Evolutionary conservation across 768 basidiomycete species (phyloP), one percentile per base, ranked within the genome.

Genomic region (Coprinopsis marcescibilis): DNA sequence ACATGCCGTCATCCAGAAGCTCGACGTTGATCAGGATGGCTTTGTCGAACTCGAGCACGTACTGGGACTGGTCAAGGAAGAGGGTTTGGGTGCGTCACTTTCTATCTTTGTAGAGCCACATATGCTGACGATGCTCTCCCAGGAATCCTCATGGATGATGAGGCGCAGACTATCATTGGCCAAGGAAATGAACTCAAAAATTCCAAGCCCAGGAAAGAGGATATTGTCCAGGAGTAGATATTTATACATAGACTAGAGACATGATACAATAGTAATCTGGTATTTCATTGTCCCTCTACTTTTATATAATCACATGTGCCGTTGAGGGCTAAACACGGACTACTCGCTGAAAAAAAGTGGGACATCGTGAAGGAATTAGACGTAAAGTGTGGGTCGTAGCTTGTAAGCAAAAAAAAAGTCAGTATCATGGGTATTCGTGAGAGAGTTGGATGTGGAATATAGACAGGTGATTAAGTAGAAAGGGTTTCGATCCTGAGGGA

Each of bases 41-140:
- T 95, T 82, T 59, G 93, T 97, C 20, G 90, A 94, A 61, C 75
- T 98, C 37, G 90, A 95, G 64, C 94, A 99, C 59, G 93, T 99
- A 27, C 65, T 95, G 48, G 89, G 86, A 11, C 68, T 95, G 52
- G 87, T 94, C 19, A 77, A 81, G 56, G 89, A 96, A 66, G 89
- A 92, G 54, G 90, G 90, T 12, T 66, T 94, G 19, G 86, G 86
- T 85, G 56, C 39, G 77, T 56, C 3, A 32, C 33, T 52, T 29
- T 35, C 3, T 43, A 24, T 15, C 32, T 30, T n/a, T 27, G 11
- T 20, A 3, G 6, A 13, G 24, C 13, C 12, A 13, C 20, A n/a
- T 13, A 27, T 12, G 50, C 29, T 25, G 49, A 51, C 30, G 42
- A 48, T 36, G 8, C 14, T 30, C 43, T 20, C n/a, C n/a, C n/a